Conservation (phyloP, 108 stramenopile species). For the Skeletonema marinoi region DNA sequence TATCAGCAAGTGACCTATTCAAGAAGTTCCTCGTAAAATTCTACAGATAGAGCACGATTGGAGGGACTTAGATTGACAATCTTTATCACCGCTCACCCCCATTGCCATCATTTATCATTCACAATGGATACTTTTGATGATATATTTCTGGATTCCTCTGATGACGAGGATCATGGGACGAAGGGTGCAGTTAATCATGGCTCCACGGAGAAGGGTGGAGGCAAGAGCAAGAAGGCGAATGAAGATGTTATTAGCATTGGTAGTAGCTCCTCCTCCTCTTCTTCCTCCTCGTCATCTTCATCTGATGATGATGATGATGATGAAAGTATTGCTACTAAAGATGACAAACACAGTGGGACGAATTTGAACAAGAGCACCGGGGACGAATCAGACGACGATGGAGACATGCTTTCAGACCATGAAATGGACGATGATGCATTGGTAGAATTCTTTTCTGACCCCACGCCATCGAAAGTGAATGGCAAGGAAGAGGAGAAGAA, state of each 20-base stretch:
- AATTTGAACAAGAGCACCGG: neutral
- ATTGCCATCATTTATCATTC: neutral
- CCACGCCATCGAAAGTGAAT: neutral
- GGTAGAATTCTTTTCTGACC: slow-evolving; percentile 20
- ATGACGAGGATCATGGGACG: neutral
- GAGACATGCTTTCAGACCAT: neutral
- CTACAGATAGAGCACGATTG: no score
- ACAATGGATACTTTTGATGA: neutral
- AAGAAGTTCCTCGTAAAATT: no score
- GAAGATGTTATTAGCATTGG: slow-evolving; percentile 1
- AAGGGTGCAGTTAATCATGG: neutral
- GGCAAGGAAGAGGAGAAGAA: neutral
- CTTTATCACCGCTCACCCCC: neutral
- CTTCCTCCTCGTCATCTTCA: neutral
- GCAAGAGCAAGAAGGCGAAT: neutral
- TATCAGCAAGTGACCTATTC: no score
- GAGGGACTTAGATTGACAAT: neutral
- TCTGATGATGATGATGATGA: neutral
- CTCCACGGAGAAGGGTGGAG: neutral
- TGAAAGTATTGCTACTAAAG: neutral
- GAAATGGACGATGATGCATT: slow-evolving; percentile 20
- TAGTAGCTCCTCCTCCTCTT: slow-evolving; percentile 4
- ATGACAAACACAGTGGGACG: neutral
- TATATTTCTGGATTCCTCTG: neutral
- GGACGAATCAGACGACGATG: neutral